Base-by-base conservation (phyloP, 2,329 filamentous ascomycete genomes). In the Claviceps capensis region DNA sequence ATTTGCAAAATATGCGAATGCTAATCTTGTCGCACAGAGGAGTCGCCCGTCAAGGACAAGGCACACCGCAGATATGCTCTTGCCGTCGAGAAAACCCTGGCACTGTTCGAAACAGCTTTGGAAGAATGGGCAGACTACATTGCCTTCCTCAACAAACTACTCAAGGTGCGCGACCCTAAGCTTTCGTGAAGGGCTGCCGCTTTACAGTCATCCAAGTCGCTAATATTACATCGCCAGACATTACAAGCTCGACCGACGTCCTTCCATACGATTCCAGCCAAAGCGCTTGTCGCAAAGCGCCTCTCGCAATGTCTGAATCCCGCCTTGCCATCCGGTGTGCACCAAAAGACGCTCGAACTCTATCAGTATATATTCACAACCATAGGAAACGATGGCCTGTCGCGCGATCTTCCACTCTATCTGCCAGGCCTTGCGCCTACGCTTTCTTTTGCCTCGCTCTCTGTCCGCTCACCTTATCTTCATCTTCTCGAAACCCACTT, bases 71-170 rank as follows among this genome's bases (percentile, higher is more conserved):
- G 90, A 67, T 98, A 97, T 79, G 88, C 89, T 45, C 81, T 84
- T 48, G 86, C 82, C 53, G 83, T 98, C 58, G 91, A 97, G 63
- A 82, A 89, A 66, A 86, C 89, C 37, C 77, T 98, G 56, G 80
- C 86, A 46, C 76, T 95, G 37, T 98, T 96, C 72, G 93, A 98
- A 65, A 90, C 88, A 16, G 83, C 88, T 34, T 76, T 96, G 59
- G 89, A 97, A 69, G 93, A 98, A 81, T 98, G 93, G 93, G 93
- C 94, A 48, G 93, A 98, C 71, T 98, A 98, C 65, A 98, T 98
- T 62, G 95, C 91, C 17, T 98, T 97, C 66, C 72, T 98, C 52
- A 94, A 87, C 64, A 82, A 88, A 56, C 75, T 98, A 48, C 75
- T 95, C 56, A 97, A 96, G 81, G 88, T 90, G 66, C 60, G 66